Percentiles rank a stretch among this genome's conserved stretches.
Conservation (phyloP, 129 eudicot species). For the Helichrysum umbraculigerum region DNA sequence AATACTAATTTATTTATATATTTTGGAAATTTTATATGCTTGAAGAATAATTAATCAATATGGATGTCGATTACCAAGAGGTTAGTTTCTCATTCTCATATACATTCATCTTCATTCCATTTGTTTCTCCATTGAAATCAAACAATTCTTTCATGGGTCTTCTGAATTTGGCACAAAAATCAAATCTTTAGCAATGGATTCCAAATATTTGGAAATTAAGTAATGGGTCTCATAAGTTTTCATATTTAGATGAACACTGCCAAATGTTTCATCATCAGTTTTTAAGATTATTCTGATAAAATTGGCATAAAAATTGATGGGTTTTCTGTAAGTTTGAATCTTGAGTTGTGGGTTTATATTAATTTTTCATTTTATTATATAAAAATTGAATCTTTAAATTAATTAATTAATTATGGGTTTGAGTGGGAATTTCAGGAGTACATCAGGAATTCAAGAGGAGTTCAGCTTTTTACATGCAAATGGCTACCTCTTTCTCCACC, state of each 20-base stretch:
- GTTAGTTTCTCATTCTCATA: constrained; percentile 35
- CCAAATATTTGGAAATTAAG: neutral
- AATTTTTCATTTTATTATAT: too few relatives aligned
- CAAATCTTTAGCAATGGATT: neutral
- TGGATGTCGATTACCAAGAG: constrained; percentile 82
- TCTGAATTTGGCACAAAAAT: constrained; percentile 5
- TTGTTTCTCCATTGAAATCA: neutral
- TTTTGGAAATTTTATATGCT: neutral
- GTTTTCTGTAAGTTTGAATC: constrained; percentile 6
- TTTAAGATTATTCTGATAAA: neutral
- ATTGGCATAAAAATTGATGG: neutral
- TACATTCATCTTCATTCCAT: constrained; percentile 22
- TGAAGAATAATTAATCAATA: constrained; percentile 32
- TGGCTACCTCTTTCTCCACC: constrained; percentile 94
- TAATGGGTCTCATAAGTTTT: neutral
- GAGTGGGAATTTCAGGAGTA: constrained; percentile 52
- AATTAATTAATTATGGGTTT: neutral
- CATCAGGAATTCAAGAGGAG: constrained; percentile 84
- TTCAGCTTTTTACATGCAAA: constrained; percentile 84
- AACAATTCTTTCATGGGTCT: neutral
- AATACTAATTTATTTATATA: neutral
- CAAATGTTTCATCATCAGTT: neutral
- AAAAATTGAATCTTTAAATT: neutral
- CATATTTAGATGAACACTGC: neutral
- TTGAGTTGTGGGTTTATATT: neutral